Evolutionary conservation across 345 rosid genomes (phyloP), one percentile per base, ranked within the genome.

Genomic region (Theobroma cacao): DNA sequence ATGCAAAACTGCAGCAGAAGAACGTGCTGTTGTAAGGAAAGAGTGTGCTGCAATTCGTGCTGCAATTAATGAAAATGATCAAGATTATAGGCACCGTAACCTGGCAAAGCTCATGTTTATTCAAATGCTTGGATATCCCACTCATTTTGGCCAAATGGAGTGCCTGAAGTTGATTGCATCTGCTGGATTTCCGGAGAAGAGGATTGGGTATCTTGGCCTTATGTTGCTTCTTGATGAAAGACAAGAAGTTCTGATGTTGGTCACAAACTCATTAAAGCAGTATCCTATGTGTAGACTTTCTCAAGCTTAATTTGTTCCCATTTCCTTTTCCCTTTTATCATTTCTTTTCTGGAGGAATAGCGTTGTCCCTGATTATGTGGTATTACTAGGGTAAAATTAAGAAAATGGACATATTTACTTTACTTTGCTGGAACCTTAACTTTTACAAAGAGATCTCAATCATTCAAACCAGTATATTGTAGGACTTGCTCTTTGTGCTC

Each of bases 101-200:
- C 90, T 97, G 74, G 99, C 99, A 22, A 97, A 97, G 84, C 99
- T 97, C 83, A 97, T 97, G 99, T 97, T 94, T 79, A 97, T 97
- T 82, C 99, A 97, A 86, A 97, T 97, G 99, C 97, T 97, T 74
- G 99, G 99, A 78, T 97, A 97, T 81, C 99, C 99, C 2, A 97
- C 99, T 18, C 99, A 97, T 86, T 97, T 97, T 84, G 99, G 98
- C 74, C 99, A 97, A 85, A 97, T 97, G 99, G 99, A 97, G 85
- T 94, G 98, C 87, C 88, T 94, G 80, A 94, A 97, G 78, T 91
- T 92, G 50, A 97, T 97, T 81, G 99, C 98, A 4, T 91, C 99
- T 70, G 78, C 99, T 60, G 98, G 96, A 47, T 97, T 97, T 87
- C 98, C 99, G 2, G 99, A 94, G 90, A 97, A 97, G 88, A 91